phyloP scores from a whole-genome alignment of 2,329 filamentous ascomycete genomes.

The Colletotrichum simmondsii region DNA sequence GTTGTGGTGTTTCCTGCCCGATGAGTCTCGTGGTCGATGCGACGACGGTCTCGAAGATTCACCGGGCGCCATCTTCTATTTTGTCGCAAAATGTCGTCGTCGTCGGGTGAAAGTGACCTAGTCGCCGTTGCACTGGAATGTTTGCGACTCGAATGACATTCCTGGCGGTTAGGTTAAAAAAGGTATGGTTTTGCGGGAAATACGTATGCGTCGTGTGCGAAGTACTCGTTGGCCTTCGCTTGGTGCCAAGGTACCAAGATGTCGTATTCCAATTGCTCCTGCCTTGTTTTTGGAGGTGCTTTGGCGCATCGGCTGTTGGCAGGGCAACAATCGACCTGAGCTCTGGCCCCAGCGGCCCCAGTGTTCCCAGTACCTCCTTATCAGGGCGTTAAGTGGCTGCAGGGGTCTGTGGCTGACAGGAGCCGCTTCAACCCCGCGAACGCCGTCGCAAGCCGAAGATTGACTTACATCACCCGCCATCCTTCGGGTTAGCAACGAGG shows the following conservation, averaged over 20 bases:
- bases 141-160: slow-evolving; percentile 5
- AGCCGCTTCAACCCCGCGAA: slow-evolving; percentile 36
- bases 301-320: slow-evolving; percentile 47
- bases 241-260: slow-evolving; percentile 31
- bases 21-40: slow-evolving; percentile 42
- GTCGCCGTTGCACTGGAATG: slow-evolving; percentile 25
- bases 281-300: slow-evolving; percentile 36
- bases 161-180: not conserved
- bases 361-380: slow-evolving; percentile 29
- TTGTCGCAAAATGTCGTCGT: slow-evolving; percentile 36
- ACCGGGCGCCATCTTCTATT: slow-evolving; percentile 46
- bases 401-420: slow-evolving; percentile 4
- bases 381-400: slow-evolving; percentile 36
- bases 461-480: slow-evolving; percentile 35
- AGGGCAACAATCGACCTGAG: slow-evolving; percentile 49
- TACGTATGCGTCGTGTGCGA: slow-evolving; percentile 1
- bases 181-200: not conserved
- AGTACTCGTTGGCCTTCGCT: not conserved
- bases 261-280: slow-evolving; percentile 19
- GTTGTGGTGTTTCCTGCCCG: slow-evolving; percentile 47
- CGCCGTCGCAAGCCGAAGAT: slow-evolving; percentile 37
- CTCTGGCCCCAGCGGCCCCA: too few species aligned
- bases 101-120: slow-evolving; percentile 7
- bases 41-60: slow-evolving; percentile 45
- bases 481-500: slow-evolving; percentile 22